Evolutionary conservation across 179 eudicot genomes (phyloP).

Genomic region (Drosera spatulata): DNA sequence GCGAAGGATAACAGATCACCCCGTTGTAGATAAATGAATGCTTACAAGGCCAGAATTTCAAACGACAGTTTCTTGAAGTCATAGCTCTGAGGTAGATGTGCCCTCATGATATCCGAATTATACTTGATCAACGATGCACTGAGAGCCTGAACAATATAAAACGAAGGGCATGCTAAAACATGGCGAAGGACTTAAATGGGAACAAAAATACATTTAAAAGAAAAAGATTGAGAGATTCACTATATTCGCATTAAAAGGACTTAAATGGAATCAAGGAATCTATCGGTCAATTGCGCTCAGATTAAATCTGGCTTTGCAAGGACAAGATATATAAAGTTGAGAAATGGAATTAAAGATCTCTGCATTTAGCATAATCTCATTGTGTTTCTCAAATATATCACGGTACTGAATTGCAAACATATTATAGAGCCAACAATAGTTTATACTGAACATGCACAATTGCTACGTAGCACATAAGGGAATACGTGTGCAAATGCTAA

Average conservation of each 20-base stretch:
- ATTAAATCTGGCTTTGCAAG: background rate
- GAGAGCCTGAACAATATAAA: background rate
- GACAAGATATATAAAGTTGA: too few species aligned
- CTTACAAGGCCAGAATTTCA: background rate
- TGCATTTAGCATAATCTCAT: too few species aligned
- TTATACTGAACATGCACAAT: too few species aligned
- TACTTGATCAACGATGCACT: background rate
- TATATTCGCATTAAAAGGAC: slow-evolving; percentile 11
- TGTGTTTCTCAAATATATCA: too few species aligned
- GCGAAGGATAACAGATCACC: slow-evolving; percentile 1
- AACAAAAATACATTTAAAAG: background rate
- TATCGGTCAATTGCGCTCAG: background rate
- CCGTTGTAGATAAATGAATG: background rate
- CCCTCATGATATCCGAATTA: background rate
- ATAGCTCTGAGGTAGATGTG: background rate
- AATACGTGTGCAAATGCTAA: too few species aligned
- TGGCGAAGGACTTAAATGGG: too few species aligned
- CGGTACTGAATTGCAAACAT: too few species aligned
- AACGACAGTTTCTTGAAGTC: background rate
- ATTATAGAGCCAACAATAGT: too few species aligned
- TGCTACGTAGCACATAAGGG: too few species aligned
- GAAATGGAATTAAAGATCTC: too few species aligned
- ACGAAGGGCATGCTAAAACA: background rate
- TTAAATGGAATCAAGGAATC: background rate
- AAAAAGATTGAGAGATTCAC: background rate